Conservation (phyloP, 2,329 filamentous ascomycete species). For the Ophiostoma ulmi region DNA sequence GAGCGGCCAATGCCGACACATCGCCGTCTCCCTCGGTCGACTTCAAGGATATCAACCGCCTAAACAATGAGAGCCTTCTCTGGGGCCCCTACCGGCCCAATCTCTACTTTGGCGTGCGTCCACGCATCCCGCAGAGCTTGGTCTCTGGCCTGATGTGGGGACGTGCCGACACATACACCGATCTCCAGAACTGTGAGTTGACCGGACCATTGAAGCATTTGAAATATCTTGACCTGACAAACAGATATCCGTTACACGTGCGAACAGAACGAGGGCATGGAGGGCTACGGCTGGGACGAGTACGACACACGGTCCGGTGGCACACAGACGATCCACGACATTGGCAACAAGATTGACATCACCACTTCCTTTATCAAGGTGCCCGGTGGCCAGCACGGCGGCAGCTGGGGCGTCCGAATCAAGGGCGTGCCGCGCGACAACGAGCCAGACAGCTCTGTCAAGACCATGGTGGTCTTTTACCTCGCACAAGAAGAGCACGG, state of each 20-base stretch:
- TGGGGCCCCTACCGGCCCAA: slow-evolving; percentile 96
- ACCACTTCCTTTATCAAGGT: slow-evolving; percentile 93
- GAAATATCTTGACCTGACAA: neutral
- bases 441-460: slow-evolving; percentile 55
- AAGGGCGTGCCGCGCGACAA: slow-evolving; percentile 70
- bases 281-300: slow-evolving; percentile 95
- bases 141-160: slow-evolving; percentile 84
- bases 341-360: slow-evolving; percentile 80
- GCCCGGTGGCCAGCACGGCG: slow-evolving; percentile 76
- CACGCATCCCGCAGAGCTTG: slow-evolving; percentile 74
- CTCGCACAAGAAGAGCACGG: slow-evolving; percentile 72
- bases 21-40: slow-evolving; percentile 21
- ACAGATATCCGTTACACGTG: slow-evolving; percentile 87
- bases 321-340: slow-evolving; percentile 84
- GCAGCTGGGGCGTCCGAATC: slow-evolving; percentile 86
- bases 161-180: slow-evolving; percentile 70
- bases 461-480: slow-evolving; percentile 78
- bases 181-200: slow-evolving; percentile 63
- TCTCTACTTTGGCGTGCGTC: slow-evolving; percentile 85
- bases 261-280: slow-evolving; percentile 90
- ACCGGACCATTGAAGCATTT: neutral
- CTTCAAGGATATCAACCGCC: slow-evolving; percentile 46
- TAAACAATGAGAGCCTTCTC: slow-evolving; percentile 77
- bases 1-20: slow-evolving; percentile 23
- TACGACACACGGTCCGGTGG: slow-evolving; percentile 88